These are phyloP conservation scores for Vaccinium myrtillus DNA, from an alignment of 148 eudicot species.

Conservation along the genomic window DNA sequence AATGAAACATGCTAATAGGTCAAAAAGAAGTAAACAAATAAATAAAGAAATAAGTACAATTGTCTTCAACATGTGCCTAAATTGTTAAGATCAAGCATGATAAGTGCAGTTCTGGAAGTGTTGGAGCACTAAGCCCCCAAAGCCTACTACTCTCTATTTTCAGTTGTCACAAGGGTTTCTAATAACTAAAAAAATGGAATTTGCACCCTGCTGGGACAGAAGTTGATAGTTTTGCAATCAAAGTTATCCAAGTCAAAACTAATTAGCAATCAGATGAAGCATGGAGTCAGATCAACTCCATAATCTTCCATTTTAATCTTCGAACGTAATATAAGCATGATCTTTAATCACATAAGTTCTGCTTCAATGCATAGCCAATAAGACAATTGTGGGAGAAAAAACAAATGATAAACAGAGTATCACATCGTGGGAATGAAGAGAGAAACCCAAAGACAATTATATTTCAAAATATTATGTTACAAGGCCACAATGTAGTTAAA, in stretches of 20 bases:
- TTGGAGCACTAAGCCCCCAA: background rate
- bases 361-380: background rate
- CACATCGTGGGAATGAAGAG: background rate
- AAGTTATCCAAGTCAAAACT: conserved; percentile 1
- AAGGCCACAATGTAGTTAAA: background rate
- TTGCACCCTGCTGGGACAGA: background rate
- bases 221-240: background rate
- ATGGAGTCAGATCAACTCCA: background rate
- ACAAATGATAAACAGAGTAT: background rate
- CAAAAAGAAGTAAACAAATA: background rate
- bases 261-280: conserved; percentile 1
- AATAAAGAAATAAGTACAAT: background rate
- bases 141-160: background rate
- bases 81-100: background rate
- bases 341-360: background rate
- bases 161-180: background rate
- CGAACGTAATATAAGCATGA: background rate
- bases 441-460: background rate
- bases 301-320: background rate
- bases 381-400: background rate
- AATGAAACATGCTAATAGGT: background rate
- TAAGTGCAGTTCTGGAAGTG: background rate
- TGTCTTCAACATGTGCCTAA: background rate
- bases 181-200: background rate
- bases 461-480: background rate